Base-by-base conservation (phyloP, 2,329 filamentous ascomycete species). In the Hymenoscyphus linearis region DNA sequence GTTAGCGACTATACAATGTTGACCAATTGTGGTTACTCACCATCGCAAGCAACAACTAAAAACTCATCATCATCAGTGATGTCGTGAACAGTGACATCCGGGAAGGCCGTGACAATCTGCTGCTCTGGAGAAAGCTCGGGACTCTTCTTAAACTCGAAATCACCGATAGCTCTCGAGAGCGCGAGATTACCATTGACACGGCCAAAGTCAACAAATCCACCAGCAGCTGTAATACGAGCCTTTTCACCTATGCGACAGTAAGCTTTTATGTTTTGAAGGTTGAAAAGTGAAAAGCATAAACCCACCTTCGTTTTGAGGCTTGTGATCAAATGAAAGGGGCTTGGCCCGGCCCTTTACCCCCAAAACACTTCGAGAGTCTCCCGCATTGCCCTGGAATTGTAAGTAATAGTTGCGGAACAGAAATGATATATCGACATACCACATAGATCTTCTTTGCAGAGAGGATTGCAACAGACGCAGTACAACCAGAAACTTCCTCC, bases 121-220 rank as follows among this genome's bases (percentile, higher is more conserved):
- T 96, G 91, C 79, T 99, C 95, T n/a, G 95, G 95, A 2, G 93
- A 88, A 55, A 99, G 86, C 73, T 97, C 93, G 69, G 93, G 90
- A 75, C 92, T 96, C 84, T 98, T 98, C 84, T 99, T 99, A 84
- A 99, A 99, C 76, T 99, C 95, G 74, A 99, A 99, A 76, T 99
- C 95, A 70, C 95, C 95, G 76, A 99, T 97, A 70, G 95, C 95
- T 76, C 95, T 90, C 65, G 95, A 99, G 64, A 99, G 82, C 54
- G 95, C 95, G 53, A 99, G 85, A 76, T 99, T 99, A 74, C 95
- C 95, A 76, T 99, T 99, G 70, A 99, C 95, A 74, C 95, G 90
- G 66, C 95, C 95, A 74, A 98, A 99, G 76, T 99, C 95, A 73
- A 99, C 95, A 70, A 98, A 98, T 56, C 95, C 95, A 74, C 95